Conservation (phyloP, 2,329 filamentous ascomycete species). For the Didymella lethalis region DNA sequence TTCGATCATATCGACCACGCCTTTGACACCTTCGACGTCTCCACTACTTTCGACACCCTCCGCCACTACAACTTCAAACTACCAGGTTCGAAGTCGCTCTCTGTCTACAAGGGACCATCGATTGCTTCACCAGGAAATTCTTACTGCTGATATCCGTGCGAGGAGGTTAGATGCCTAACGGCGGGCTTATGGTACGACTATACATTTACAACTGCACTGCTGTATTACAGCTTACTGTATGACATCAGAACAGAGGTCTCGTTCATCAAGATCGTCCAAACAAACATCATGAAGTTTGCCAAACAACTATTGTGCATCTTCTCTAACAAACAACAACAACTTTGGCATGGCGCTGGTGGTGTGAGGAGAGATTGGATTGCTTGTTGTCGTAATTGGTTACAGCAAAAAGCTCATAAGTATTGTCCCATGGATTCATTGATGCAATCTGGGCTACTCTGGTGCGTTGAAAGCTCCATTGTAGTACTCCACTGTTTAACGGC, state of each 20-base stretch:
- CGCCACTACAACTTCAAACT: too few relatives aligned
- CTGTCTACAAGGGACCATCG: too few relatives aligned
- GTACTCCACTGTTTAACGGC: too few relatives aligned
- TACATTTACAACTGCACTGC: background rate
- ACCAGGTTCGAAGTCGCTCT: too few relatives aligned
- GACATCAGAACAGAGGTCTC: background rate
- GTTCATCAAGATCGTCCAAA: background rate
- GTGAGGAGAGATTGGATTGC: slow-evolving; percentile 40
- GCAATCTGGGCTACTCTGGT: slow-evolving; percentile 36
- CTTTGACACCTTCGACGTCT: too few relatives aligned
- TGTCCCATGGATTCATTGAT: slow-evolving; percentile 33
- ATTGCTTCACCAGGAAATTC: too few relatives aligned
- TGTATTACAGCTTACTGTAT: background rate
- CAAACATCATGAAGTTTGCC: background rate
- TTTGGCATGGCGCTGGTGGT: slow-evolving; percentile 39
- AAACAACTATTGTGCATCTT: background rate
- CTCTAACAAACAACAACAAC: background rate
- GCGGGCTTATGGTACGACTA: too few relatives aligned
- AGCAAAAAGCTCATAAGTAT: slow-evolving; percentile 40
- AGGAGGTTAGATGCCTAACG: too few relatives aligned
- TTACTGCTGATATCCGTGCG: too few relatives aligned
- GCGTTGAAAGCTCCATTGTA: too few relatives aligned
- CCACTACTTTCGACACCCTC: too few relatives aligned
- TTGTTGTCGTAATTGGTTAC: slow-evolving; percentile 42
- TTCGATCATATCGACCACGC: too few relatives aligned